These are phyloP conservation scores for Narthecium ossifragum DNA, from an alignment of 106 monocot genomes.

Conservation along the genomic window DNA sequence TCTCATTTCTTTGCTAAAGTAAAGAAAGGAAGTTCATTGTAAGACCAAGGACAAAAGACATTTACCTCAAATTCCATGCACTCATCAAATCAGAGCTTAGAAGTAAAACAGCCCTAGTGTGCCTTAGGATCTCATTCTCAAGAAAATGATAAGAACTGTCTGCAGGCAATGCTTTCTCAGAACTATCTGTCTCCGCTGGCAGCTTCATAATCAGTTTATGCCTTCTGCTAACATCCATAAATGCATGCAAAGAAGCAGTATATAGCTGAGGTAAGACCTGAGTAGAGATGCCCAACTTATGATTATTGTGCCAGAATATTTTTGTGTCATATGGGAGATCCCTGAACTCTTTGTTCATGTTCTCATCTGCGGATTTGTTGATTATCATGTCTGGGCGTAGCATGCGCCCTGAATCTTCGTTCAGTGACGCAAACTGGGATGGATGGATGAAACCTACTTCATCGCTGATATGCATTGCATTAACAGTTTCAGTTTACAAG, in stretches of 20 bases:
- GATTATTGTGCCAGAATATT: slow-evolving; percentile 59
- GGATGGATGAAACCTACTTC: slow-evolving; percentile 81
- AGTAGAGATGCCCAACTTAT: slow-evolving; percentile 66
- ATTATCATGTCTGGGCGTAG: not conserved
- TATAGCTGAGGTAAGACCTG: slow-evolving; percentile 38
- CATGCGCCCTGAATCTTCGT: no score
- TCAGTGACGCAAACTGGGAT: slow-evolving; percentile 44
- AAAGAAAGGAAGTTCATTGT: no score
- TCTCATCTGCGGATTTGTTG: not conserved
- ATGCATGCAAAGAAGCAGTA: slow-evolving; percentile 29
- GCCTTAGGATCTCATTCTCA: slow-evolving; percentile 47
- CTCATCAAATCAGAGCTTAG: slow-evolving; percentile 43
- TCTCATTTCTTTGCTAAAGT: no score
- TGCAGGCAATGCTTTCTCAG: slow-evolving; percentile 4
- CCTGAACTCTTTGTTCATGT: not conserved
- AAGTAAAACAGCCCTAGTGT: slow-evolving; percentile 50
- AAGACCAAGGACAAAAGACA: no score
- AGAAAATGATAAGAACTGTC: slow-evolving; percentile 8
- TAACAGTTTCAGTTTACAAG: no score
- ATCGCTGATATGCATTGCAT: slow-evolving; percentile 55
- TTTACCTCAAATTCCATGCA: slow-evolving; percentile 80
- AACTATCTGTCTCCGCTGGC: not conserved
- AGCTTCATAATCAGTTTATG: slow-evolving; percentile 22
- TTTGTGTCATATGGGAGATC: slow-evolving; percentile 27
- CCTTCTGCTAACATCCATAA: slow-evolving; percentile 24